A percentile compares a stretch with the other conserved stretches of the same genome.
These are phyloP conservation scores for Tolypocladium amazonense DNA, from an alignment of 2,329 filamentous ascomycete species.

Conservation along the genomic window DNA sequence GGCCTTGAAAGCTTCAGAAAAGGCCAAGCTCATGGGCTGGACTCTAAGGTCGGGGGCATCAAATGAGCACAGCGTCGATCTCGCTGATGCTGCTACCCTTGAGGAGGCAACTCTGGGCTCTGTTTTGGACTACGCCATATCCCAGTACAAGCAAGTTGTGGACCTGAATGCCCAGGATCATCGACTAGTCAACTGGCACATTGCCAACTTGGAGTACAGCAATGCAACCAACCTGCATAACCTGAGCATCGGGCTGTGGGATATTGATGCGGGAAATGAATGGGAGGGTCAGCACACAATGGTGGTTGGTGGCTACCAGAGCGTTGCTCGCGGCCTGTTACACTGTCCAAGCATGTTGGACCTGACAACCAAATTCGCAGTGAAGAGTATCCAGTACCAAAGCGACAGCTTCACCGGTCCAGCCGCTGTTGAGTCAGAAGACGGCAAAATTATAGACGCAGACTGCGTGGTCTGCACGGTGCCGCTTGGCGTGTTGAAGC, in stretches of 20 bases:
- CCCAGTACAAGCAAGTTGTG: conserved; percentile 74
- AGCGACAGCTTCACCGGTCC: conserved; percentile 31
- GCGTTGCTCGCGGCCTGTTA: conserved; percentile 78
- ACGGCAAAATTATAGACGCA: conserved; percentile 68
- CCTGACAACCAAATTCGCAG: conserved; percentile 61
- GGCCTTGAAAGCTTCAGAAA: conserved; percentile 63
- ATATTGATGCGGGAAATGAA: conserved; percentile 95
- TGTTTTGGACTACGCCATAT: conserved; percentile 86
- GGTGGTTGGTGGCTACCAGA: conserved; percentile 87
- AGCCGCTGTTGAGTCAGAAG: conserved; percentile 61
- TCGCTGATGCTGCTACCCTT: conserved; percentile 53
- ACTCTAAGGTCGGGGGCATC: conserved; percentile 52
- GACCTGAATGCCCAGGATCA: conserved; percentile 80
- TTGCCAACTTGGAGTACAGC: conserved; percentile 95
- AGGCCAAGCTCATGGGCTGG: conserved; percentile 79
- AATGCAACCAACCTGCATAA: conserved; percentile 83
- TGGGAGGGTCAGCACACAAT: conserved; percentile 93
- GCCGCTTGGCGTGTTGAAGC: conserved; percentile 83
- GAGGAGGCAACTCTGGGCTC: conserved; percentile 69
- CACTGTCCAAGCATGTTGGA: conserved; percentile 67
- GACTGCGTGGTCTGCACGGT: conserved; percentile 87
- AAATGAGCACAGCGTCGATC: conserved; percentile 57
- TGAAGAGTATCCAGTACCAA: conserved; percentile 61
- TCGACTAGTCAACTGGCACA: conserved; percentile 91
- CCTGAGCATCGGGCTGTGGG: conserved; percentile 84